Base-by-base conservation (phyloP, 306 rosid species). In the Gleditsia sinensis region DNA sequence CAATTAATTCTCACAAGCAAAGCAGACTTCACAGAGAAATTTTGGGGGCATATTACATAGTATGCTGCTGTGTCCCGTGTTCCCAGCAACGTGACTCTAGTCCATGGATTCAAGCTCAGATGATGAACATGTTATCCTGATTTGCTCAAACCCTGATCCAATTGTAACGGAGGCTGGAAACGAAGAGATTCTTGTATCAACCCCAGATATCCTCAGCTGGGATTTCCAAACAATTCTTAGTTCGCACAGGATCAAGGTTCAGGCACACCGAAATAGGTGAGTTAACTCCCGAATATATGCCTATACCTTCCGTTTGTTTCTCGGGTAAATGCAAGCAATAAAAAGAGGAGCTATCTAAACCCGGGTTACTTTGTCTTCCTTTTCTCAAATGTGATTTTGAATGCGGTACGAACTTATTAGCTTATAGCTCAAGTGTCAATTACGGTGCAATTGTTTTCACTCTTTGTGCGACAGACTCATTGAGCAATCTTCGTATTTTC, bases 401-500 rank as follows among this genome's bases (percentile, higher is more conserved):
- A 27, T n/a, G 51, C 24, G 9, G 14, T 37, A 6, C 23, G 34
- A 33, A 24, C 33, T 72, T n/a, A 1, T 24, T 8, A 33, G 10
- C 60, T 61, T 13, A 32, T 25, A n/a, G 27, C 21, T 75, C 46
- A 33, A 68, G 45, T 51, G 11, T 63, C 28, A n/a, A 69, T 78
- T 37, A 43, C 58, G 61, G 30, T 27, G 45, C 69, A 48, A 39
- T 54, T 67, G 4, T 66, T 56, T 56, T 64, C 64, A 60, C 62
- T 36, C 12, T 7, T 5, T 61, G 28, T 46, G 10, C 57, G 0
- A 49, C 91, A 92, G 96, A 76, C 92, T 89, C 42, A 36, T 86
- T 21, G 82, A 89, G 27, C 84, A 78, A 73, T 88, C 89, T 23
- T 69, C 89, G 13, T 89, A 89, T 69, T 92, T 92, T 75, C 82